These are phyloP conservation scores for Didymella arachidicola DNA, from an alignment of 2,329 filamentous ascomycete species.

Conservation along the genomic window DNA sequence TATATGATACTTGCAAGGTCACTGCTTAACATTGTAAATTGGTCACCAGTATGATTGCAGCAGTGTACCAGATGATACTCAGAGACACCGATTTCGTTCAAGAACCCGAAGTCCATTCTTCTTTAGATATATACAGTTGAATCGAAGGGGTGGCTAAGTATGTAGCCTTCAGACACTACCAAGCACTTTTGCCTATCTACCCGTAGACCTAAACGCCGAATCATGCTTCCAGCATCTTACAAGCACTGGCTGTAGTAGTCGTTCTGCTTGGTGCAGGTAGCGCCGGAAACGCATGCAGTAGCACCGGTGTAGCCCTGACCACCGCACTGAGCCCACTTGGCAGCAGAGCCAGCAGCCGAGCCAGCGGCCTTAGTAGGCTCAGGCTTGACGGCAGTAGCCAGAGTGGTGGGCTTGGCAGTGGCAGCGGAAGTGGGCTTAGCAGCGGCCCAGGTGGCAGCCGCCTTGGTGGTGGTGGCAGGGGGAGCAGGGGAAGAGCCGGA, in stretches of 20 bases:
- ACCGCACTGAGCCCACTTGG: conserved; percentile 55
- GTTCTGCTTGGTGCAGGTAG: conserved; percentile 53
- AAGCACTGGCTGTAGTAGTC: conserved; percentile 59
- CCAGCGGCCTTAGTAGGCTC: conserved; percentile 8
- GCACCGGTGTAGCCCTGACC: conserved; percentile 54
- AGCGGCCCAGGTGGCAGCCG: conserved; percentile 21
- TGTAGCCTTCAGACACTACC: conserved; percentile 5
- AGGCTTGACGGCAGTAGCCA: conserved; percentile 21
- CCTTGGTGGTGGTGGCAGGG: conserved; percentile 23
- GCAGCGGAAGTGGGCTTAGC: conserved; percentile 21
- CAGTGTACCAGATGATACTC: not conserved
- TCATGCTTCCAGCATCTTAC: conserved; percentile 16
- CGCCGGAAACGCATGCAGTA: conserved; percentile 51
- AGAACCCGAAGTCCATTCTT: conserved; percentile 11
- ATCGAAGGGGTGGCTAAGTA: conserved; percentile 7
- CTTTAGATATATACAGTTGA: conserved; percentile 24
- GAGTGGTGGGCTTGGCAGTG: conserved; percentile 20
- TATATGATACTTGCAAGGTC: not conserved
- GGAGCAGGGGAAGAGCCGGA: conserved; percentile 24
- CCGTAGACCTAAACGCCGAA: not conserved
- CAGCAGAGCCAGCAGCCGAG: conserved; percentile 18
- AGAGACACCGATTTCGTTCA: not conserved
- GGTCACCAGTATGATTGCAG: not conserved
- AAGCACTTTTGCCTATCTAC: not conserved
- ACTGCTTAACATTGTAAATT: not conserved